These are phyloP conservation scores for Phanerodontia chrysosporium DNA, from an alignment of 768 basidiomycete species.

Conservation along the genomic window DNA sequence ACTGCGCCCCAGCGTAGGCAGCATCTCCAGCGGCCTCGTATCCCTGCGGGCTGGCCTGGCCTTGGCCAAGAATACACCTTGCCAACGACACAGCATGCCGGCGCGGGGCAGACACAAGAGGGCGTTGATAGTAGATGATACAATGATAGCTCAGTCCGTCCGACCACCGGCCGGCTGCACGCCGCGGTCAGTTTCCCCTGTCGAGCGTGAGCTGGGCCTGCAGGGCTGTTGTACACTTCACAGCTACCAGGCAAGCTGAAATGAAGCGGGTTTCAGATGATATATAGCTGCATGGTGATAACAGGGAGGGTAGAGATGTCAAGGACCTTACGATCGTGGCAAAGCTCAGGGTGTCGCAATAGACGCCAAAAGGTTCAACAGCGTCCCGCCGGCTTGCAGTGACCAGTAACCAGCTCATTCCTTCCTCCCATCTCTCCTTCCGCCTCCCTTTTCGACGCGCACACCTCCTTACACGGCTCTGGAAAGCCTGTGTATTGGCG, in stretches of 20 bases:
- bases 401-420: slow-evolving; percentile 6
- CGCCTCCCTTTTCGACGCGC: not conserved
- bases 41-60: not conserved
- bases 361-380: slow-evolving; percentile 4
- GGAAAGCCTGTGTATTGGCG: not conserved
- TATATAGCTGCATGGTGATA: not conserved
- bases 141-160: too few relatives aligned
- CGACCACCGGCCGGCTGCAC: too few relatives aligned
- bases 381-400: slow-evolving; percentile 7
- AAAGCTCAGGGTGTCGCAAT: not conserved
- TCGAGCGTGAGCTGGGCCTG: not conserved
- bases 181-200: too few relatives aligned
- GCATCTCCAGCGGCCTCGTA: too few relatives aligned
- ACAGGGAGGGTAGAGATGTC: not conserved
- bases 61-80: not conserved
- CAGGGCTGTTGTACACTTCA: not conserved
- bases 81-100: not conserved
- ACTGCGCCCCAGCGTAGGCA: too few relatives aligned
- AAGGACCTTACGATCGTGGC: not conserved
- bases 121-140: not conserved
- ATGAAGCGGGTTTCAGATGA: not conserved
- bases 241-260: not conserved
- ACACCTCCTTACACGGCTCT: not conserved
- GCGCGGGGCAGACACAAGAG: not conserved
- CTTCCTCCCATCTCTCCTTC: slow-evolving; percentile 2